Percentiles rank a stretch among this genome's conserved stretches.
These are phyloP conservation scores for Saccharomycopsis sp. DNA, from an alignment of 805 yeast genomes.

Conservation along the genomic window DNA sequence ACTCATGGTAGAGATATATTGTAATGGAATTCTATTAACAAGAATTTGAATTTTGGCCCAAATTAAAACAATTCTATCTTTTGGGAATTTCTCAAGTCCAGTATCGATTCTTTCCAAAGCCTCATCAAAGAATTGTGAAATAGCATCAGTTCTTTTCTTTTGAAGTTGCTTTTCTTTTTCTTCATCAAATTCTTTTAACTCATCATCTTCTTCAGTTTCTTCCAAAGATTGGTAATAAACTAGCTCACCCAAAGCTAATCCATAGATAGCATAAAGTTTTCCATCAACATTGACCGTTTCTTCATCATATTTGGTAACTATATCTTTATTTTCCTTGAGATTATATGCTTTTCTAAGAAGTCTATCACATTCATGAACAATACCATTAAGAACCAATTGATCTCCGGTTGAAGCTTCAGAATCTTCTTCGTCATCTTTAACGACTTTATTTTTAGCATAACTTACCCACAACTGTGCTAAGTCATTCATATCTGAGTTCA, in stretches of 20 bases:
- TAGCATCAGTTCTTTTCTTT: constrained; percentile 23
- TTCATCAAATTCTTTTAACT: constrained; percentile 22
- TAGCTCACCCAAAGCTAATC: constrained; percentile 55
- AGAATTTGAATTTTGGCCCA: constrained; percentile 47
- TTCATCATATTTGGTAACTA: constrained; percentile 22
- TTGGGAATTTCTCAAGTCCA: constrained; percentile 44
- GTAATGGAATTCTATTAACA: constrained; percentile 48
- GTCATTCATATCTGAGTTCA: constrained; percentile 4
- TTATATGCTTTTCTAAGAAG: constrained; percentile 37
- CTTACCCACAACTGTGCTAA: constrained; percentile 13
- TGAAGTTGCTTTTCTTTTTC: constrained; percentile 17
- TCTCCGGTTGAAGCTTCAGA: constrained; percentile 26
- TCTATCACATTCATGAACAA: constrained; percentile 88
- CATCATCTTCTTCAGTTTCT: constrained; percentile 22
- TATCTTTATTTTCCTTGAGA: constrained; percentile 22
- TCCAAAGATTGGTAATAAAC: constrained; percentile 45
- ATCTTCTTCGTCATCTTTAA: constrained; percentile 18
- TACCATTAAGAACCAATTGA: constrained; percentile 64
- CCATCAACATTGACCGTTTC: constrained; percentile 28
- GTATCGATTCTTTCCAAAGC: constrained; percentile 58
- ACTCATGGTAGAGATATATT: constrained; percentile 41
- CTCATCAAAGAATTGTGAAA: constrained; percentile 53
- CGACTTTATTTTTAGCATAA: constrained; percentile 19
- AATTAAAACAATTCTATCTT: constrained; percentile 30
- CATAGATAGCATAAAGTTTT: constrained; percentile 64